Percentiles rank a stretch among this genome's conserved stretches.
Conservation (phyloP, 805 yeast species). For the Kazachstania kunashirensis region DNA sequence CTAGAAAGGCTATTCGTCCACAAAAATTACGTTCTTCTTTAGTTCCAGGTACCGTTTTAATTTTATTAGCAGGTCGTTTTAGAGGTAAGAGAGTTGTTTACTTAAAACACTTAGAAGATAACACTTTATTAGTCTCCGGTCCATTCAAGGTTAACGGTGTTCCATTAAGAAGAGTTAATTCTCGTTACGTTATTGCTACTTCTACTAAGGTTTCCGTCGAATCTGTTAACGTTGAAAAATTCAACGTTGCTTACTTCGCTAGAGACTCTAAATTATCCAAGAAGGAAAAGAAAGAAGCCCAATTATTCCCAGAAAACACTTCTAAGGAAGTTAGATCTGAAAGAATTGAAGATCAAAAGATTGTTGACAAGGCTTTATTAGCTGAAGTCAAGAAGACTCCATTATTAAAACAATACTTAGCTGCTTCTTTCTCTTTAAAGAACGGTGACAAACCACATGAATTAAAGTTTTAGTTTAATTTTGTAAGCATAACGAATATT, state of each 20-base stretch:
- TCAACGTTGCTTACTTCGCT: conserved; percentile 91
- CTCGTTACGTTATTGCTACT: conserved; percentile 98
- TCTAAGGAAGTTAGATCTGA: conserved; percentile 86
- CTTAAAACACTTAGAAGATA: conserved; percentile 94
- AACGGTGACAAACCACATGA: conserved; percentile 97
- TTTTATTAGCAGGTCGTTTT: conserved; percentile 97
- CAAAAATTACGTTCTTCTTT: conserved; percentile 91
- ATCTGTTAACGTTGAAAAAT: conserved; percentile 78
- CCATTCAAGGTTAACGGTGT: conserved; percentile 99
- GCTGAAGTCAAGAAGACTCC: conserved; percentile 96
- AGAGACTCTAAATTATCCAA: conserved; percentile 87
- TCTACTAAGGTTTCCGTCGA: conserved; percentile 81
- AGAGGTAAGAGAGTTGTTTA: conserved; percentile 99
- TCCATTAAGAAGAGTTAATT: conserved; percentile 97
- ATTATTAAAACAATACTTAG: conserved; percentile 91
- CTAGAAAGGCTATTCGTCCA: conserved; percentile 88
- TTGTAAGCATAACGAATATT: no score
- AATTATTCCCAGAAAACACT: conserved; percentile 72
- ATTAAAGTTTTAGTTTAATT: conserved; percentile 67
- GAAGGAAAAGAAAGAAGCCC: conserved; percentile 81
- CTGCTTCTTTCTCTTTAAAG: conserved; percentile 92
- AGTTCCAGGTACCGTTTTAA: conserved; percentile 96
- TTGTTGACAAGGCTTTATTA: conserved; percentile 84
- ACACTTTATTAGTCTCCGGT: conserved; percentile 94
- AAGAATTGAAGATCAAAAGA: conserved; percentile 94